These are phyloP conservation scores for Elsinoe arachidis DNA, from an alignment of 2,329 filamentous ascomycete genomes.

Conservation along the genomic window DNA sequence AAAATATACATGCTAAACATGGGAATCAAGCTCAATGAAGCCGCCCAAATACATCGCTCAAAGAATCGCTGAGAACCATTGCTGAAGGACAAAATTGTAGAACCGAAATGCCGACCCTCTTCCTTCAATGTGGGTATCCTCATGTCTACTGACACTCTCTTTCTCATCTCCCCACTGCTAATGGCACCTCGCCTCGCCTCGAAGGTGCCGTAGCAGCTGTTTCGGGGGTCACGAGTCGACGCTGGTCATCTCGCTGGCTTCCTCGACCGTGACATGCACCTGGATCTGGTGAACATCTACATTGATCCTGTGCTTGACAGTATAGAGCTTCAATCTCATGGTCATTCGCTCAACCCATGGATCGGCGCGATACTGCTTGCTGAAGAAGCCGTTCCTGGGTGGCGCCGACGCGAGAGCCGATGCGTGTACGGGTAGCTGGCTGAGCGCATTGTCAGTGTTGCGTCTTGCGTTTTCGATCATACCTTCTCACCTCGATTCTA, in stretches of 20 bases:
- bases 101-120: not conserved
- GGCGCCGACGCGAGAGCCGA: not conserved
- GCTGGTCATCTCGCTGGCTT: not conserved
- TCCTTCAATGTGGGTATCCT: not conserved
- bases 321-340: not conserved
- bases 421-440: not conserved
- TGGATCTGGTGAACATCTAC: not conserved
- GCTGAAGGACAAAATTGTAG: not conserved
- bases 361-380: not conserved
- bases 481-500: not conserved
- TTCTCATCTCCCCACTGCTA: not conserved
- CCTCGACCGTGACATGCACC: not conserved
- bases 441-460: not conserved
- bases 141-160: constrained; percentile 3
- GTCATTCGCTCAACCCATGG: not conserved
- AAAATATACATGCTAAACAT: not conserved
- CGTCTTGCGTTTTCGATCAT: not conserved
- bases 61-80: not conserved
- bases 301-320: not conserved
- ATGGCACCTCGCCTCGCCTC: no score
- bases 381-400: not conserved
- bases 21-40: not conserved
- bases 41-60: not conserved
- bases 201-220: no score
- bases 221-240: not conserved